phyloP scores from a whole-genome alignment of 495 filamentous ascomycete species.

The Penicillium samsonianum region DNA sequence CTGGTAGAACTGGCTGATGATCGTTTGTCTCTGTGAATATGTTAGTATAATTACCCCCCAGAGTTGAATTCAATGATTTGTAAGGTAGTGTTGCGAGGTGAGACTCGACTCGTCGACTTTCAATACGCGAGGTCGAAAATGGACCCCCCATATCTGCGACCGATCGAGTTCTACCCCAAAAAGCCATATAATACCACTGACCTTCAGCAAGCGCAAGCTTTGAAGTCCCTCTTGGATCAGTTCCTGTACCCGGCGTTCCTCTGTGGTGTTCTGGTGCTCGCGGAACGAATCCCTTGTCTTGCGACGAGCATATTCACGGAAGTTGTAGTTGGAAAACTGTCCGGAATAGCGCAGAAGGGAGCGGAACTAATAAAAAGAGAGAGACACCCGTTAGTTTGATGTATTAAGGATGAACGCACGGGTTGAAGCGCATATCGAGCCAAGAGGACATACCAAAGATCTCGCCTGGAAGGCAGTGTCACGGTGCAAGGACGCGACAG shows the following conservation, averaged over 20 bases:
- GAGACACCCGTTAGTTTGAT: neutral
- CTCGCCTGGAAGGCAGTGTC: slow-evolving; percentile 70
- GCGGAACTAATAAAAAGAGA: slow-evolving; percentile 65
- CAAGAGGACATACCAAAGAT: slow-evolving; percentile 59
- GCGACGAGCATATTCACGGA: slow-evolving; percentile 92
- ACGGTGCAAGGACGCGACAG: slow-evolving; percentile 55
- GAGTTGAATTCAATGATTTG: neutral
- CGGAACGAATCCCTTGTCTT: slow-evolving; percentile 86
- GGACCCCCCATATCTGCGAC: neutral
- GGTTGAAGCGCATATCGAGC: neutral
- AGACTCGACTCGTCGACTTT: neutral
- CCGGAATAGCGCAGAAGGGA: slow-evolving; percentile 83
- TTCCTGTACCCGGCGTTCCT: slow-evolving; percentile 81
- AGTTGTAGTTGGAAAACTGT: slow-evolving; percentile 93
- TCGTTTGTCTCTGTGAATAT: slow-evolving; percentile 77
- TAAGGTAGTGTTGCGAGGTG: neutral
- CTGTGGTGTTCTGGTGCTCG: slow-evolving; percentile 65
- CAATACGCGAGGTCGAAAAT: neutral
- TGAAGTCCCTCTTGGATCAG: slow-evolving; percentile 85
- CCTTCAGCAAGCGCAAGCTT: slow-evolving; percentile 90
- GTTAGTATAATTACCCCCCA: slow-evolving; percentile 16
- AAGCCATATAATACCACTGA: slow-evolving; percentile 43
- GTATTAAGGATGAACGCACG: neutral
- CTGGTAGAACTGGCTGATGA: slow-evolving; percentile 93
- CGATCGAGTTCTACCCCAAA: neutral